Evolutionary conservation across 306 rosid genomes (phyloP).

Genomic region (Glycine soja): DNA sequence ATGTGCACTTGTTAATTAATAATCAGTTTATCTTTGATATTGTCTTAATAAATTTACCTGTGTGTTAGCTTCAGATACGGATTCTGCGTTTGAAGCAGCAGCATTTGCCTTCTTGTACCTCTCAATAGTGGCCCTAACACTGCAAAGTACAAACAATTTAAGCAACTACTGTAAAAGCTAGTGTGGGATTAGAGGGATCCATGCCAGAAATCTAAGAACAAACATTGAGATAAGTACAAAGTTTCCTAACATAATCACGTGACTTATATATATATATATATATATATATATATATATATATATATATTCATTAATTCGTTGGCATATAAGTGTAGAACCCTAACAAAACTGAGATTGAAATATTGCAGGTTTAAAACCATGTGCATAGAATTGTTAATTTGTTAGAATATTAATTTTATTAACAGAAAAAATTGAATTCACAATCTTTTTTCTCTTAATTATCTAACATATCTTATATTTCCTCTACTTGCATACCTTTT

Average conservation of each 20-base stretch:
- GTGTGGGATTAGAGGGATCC: neutral
- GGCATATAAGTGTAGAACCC: neutral
- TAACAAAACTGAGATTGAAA: neutral
- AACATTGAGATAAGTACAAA: neutral
- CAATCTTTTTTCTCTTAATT: no score
- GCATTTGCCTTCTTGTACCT: conserved; percentile 90
- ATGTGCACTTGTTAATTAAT: neutral
- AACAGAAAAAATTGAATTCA: no score
- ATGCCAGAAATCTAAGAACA: neutral
- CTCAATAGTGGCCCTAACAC: conserved; percentile 88
- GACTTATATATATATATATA: neutral
- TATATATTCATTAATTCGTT: neutral
- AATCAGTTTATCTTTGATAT: neutral
- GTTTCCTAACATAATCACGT: neutral
- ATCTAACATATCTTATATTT: no score
- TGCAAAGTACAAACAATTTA: conserved; percentile 54
- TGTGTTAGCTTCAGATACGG: conserved; percentile 78
- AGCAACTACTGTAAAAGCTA: neutral
- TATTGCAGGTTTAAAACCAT: neutral
- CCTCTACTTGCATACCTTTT: neutral
- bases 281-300: neutral
- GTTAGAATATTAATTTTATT: no score
- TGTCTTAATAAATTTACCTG: conserved; percentile 57
- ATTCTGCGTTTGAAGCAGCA: conserved; percentile 71
- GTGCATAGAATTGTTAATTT: no score